Evolutionary conservation across 2,329 filamentous ascomycete species (phyloP).

Genomic region (Fusarium torulosum): DNA sequence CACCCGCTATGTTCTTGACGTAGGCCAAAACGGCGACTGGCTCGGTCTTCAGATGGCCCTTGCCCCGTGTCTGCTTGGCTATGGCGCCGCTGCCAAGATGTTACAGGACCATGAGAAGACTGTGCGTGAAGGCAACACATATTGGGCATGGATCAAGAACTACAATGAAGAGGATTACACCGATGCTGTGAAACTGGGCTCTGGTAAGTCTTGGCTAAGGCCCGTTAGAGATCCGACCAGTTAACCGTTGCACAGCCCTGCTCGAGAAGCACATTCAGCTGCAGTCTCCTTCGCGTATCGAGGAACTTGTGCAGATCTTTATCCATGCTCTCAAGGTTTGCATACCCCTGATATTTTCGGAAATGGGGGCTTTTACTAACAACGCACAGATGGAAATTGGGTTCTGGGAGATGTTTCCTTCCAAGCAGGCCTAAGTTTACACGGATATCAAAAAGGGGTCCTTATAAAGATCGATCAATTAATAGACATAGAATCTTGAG

Average conservation of each 20-base stretch:
- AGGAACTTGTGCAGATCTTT: constrained; percentile 87
- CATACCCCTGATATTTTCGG: constrained; percentile 38
- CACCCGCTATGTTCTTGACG: constrained; percentile 86
- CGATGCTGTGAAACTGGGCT: constrained; percentile 77
- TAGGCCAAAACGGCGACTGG: constrained; percentile 90
- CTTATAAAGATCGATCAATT: constrained; percentile 19
- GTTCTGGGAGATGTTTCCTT: constrained; percentile 68
- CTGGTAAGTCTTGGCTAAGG: constrained; percentile 63
- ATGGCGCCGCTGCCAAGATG: constrained; percentile 81
- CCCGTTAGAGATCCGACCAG: not conserved
- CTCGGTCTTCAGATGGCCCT: constrained; percentile 86
- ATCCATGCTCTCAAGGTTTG: constrained; percentile 85
- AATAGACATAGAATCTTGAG: constrained; percentile 40
- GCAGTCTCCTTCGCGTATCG: constrained; percentile 80
- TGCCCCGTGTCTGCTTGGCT: constrained; percentile 90
- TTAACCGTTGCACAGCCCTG: constrained; percentile 64
- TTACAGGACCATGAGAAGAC: constrained; percentile 74
- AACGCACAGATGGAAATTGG: constrained; percentile 63
- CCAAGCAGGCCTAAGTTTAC: constrained; percentile 32
- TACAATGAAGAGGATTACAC: constrained; percentile 86
- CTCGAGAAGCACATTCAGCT: constrained; percentile 80
- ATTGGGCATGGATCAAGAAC: constrained; percentile 93
- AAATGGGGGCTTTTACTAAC: not conserved
- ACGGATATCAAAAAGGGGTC: not conserved
- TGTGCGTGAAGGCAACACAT: constrained; percentile 74